phyloP scores from a whole-genome alignment of 768 basidiomycete species.

The Leucosporidium yakuticum region DNA sequence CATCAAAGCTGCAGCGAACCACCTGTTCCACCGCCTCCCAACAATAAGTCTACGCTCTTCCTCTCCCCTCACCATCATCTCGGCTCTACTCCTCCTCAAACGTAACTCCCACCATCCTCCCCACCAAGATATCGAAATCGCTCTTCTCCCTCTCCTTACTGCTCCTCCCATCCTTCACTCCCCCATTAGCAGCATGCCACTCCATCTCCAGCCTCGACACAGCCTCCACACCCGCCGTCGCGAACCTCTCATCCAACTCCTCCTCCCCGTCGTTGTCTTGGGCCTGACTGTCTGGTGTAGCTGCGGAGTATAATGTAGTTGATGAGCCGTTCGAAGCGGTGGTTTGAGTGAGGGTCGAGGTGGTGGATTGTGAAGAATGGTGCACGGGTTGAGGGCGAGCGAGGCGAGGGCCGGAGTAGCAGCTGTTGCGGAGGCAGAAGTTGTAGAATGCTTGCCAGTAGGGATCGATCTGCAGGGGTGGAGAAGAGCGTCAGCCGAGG shows the following conservation, averaged over 20 bases:
- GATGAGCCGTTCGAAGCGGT: no score
- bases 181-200: conserved; percentile 1
- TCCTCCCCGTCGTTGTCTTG: no score
- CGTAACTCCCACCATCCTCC: conserved; percentile 14
- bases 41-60: neutral
- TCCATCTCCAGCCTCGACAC: conserved; percentile 25
- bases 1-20: neutral
- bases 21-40: neutral
- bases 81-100: conserved; percentile 8
- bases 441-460: conserved; percentile 43
- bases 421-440: conserved; percentile 39
- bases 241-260: neutral
- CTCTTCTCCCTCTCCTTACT: neutral
- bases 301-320: no score
- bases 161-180: no score
- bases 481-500: neutral
- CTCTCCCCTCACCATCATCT: neutral
- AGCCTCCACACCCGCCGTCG: conserved; percentile 7
- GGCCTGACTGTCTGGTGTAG: no score
- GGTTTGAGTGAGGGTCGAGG: no score
- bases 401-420: conserved; percentile 25
- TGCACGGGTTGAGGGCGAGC: neutral
- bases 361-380: no score
- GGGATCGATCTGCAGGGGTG: conserved; percentile 35
- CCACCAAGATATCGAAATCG: conserved; percentile 25